phyloP scores from a whole-genome alignment of 768 basidiomycete genomes.

The Tricholoma flavovirens region DNA sequence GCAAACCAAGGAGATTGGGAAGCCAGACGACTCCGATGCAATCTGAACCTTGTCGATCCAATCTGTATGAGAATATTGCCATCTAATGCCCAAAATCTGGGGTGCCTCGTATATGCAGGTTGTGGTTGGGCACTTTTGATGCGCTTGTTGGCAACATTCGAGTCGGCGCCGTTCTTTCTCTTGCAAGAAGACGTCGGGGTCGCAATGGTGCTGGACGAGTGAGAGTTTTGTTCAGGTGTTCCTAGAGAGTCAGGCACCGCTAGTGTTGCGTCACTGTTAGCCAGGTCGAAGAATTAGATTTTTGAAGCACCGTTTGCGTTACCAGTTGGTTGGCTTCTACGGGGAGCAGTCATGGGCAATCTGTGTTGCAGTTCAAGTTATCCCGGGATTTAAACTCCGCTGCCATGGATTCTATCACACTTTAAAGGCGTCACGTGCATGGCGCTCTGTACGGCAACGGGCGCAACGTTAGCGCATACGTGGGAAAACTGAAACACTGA shows the following conservation, averaged over 20 bases:
- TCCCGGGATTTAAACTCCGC: no score
- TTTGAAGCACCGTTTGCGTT: no score
- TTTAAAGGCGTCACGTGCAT: no score
- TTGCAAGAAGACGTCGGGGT: not conserved
- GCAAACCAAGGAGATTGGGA: constrained; percentile 20
- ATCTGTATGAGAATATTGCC: constrained; percentile 22
- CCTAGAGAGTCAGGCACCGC: not conserved
- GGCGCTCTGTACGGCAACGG: no score
- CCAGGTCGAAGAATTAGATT: no score
- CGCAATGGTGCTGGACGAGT: not conserved
- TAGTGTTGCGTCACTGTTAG: no score
- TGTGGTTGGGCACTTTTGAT: not conserved
- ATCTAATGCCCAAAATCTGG: constrained; percentile 18
- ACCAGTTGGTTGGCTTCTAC: no score
- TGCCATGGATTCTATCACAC: no score
- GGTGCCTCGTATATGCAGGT: constrained; percentile 14
- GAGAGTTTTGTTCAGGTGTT: not conserved
- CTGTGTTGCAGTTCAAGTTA: no score
- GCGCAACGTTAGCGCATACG: no score
- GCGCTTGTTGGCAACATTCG: not conserved
- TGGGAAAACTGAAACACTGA: no score
- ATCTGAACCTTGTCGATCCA: constrained; percentile 13
- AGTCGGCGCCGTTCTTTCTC: not conserved
- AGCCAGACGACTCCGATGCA: constrained; percentile 20
- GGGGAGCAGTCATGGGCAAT: not conserved